phyloP scores from a whole-genome alignment of 179 eudicot genomes.

The Drosera spatulata region DNA sequence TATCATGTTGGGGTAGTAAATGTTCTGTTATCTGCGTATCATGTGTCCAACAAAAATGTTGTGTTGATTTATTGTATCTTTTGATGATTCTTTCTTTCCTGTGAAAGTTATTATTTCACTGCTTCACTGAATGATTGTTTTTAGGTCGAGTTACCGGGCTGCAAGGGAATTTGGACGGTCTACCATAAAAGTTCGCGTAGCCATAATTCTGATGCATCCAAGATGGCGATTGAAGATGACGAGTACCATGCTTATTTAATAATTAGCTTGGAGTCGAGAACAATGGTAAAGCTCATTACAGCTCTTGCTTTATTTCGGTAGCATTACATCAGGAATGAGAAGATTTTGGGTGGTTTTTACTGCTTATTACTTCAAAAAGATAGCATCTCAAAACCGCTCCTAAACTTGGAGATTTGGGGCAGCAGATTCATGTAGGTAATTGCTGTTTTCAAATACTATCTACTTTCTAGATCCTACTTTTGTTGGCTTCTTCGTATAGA shows the following conservation, averaged over 20 bases:
- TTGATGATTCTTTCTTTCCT: background rate
- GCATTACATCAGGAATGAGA: too few relatives aligned
- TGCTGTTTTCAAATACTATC: too few relatives aligned
- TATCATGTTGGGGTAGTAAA: too few relatives aligned
- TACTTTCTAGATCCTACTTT: too few relatives aligned
- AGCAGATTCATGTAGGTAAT: too few relatives aligned
- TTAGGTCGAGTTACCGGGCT: conserved; percentile 81
- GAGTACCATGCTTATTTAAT: conserved; percentile 96
- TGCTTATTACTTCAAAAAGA: too few relatives aligned
- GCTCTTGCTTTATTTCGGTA: background rate
- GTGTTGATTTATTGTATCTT: too few relatives aligned
- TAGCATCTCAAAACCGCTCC: background rate
- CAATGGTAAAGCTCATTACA: conserved; percentile 53
- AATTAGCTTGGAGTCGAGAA: conserved; percentile 82
- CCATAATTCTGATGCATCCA: conserved; percentile 64
- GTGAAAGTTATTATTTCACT: background rate
- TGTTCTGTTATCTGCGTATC: background rate
- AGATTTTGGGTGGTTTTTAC: too few relatives aligned
- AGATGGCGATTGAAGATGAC: conserved; percentile 65
- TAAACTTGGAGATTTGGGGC: background rate
- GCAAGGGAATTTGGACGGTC: conserved; percentile 98
- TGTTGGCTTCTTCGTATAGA: too few relatives aligned
- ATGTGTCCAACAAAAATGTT: background rate
- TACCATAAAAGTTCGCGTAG: conserved; percentile 87
- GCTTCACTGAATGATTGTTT: conserved; percentile 5